Conservation (phyloP, 495 filamentous ascomycete genomes). For the Terfezia claveryi region DNA sequence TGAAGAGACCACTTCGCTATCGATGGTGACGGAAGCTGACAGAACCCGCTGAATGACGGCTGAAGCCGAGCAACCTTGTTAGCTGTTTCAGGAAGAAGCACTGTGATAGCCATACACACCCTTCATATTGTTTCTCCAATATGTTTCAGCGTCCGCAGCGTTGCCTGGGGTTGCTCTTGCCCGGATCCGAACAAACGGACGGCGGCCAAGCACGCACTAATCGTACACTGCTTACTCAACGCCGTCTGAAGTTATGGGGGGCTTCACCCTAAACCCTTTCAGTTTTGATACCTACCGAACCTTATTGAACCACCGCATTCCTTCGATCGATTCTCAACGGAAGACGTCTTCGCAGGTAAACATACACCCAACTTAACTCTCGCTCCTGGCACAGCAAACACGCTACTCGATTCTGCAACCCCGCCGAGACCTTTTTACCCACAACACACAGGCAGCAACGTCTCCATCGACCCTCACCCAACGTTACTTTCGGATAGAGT, state of each 20-base stretch:
- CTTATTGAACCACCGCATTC: not conserved
- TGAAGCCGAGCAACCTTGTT: constrained; percentile 21
- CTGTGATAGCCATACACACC: constrained; percentile 9
- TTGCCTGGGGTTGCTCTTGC: not conserved
- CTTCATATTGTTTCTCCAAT: constrained; percentile 25
- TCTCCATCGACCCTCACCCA: too few species aligned
- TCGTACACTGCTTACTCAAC: too few species aligned
- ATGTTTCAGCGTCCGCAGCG: not conserved
- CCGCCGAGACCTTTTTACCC: too few species aligned
- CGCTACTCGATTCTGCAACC: too few species aligned
- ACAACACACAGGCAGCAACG: too few species aligned
- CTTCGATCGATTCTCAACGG: not conserved
- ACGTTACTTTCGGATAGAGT: constrained; percentile 3
- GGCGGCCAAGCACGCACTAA: too few species aligned
- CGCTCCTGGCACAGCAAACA: not conserved
- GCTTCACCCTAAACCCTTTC: not conserved
- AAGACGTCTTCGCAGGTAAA: not conserved
- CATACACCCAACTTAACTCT: not conserved
- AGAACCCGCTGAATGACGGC: constrained; percentile 87
- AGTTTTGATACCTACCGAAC: not conserved
- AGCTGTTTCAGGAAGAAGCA: not conserved
- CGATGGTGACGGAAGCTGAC: constrained; percentile 96
- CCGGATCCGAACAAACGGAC: not conserved
- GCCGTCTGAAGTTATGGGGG: too few species aligned
- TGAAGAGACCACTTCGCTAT: constrained; percentile 64